Base-by-base conservation (phyloP, 2,329 filamentous ascomycete genomes). In the Cryphonectria naterciae region DNA sequence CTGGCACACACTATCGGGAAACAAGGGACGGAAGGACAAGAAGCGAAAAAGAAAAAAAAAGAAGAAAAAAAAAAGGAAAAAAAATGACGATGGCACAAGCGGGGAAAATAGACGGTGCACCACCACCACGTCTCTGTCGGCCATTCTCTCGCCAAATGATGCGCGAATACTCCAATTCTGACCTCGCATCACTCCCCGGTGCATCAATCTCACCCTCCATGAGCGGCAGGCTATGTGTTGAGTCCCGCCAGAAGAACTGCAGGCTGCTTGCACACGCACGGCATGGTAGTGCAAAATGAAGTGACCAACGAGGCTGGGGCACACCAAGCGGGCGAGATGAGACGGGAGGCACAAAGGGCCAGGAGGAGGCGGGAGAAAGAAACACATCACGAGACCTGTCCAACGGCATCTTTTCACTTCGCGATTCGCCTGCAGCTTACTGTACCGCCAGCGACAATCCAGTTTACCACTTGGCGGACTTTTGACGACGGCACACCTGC, bases 381-480 rank as follows among this genome's bases (percentile, higher is more conserved):
- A 37, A 43, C 11, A 67, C 54, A 61, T 32, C 54, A 25, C 65
- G 65, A 61, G 65, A 37, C 65, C 37, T 25, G 39, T 67, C 54
- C 65, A 61, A 61, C 65, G 28, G 54, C 37, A 2, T 35, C 54
- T 60, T n/a, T 37, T 25, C 65, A 52, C 13, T 19, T 35, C 52
- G 32, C 43, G 17, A 25, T 25, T n/a, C 64, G 32, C 37, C 32
- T 15, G 35, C n/a, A 39, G 22, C 32, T 11, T 11, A 22, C 64
- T 17, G 22, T n/a, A n/a, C 46, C 19, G 22, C 43, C 65, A 41
- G 32, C 28, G 5, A 28, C 28, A 17, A 52, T 15, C 28, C 28
- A 41, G 4, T 15, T 46, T 37, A 56, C 49, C 25, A 41, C 22
- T 35, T 58, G 54, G 32, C 54, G 17, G 25, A 8, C 25, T n/a